These are phyloP conservation scores for Candolleomyces efflorescens DNA, from an alignment of 768 basidiomycete genomes.

Conservation along the genomic window DNA sequence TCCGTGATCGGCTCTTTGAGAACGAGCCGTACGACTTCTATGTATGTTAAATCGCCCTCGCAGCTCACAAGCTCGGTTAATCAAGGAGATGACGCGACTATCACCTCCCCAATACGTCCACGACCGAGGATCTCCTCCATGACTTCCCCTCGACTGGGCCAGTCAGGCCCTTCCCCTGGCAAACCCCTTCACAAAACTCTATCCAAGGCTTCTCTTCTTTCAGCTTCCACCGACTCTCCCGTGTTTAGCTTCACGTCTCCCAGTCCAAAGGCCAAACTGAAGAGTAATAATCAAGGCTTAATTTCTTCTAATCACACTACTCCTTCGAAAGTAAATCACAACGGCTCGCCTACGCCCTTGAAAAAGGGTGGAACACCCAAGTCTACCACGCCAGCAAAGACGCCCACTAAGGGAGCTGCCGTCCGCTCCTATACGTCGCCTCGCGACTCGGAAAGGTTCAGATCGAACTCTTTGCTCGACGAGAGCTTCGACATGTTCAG, in stretches of 20 bases:
- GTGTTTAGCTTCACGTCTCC: constrained; percentile 37
- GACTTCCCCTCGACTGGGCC: constrained; percentile 27
- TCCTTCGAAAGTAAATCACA: constrained; percentile 15
- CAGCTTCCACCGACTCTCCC: constrained; percentile 21
- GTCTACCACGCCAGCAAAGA: constrained; percentile 15
- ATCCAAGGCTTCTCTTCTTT: constrained; percentile 19
- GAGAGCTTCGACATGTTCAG: constrained; percentile 6
- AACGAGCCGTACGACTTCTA: constrained; percentile 21
- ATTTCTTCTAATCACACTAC: constrained; percentile 27
- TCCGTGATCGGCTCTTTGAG: constrained; percentile 23
- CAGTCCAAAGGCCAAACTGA: constrained; percentile 28
- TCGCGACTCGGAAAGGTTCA: constrained; percentile 1
- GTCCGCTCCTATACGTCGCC: constrained; percentile 12
- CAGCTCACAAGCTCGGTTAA: constrained; percentile 13
- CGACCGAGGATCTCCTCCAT: constrained; percentile 41
- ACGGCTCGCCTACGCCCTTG: constrained; percentile 8
- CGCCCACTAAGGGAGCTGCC: neutral
- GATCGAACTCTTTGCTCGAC: constrained; percentile 11
- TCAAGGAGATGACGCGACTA: constrained; percentile 15
- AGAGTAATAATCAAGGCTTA: constrained; percentile 16
- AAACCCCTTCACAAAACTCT: constrained; percentile 23
- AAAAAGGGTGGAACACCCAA: constrained; percentile 17
- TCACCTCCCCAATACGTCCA: constrained; percentile 24
- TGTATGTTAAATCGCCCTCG: constrained; percentile 20
- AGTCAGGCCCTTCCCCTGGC: constrained; percentile 11